Evolutionary conservation across 1,284 basidiomycete genomes (phyloP), one percentile per base, ranked within the genome.

Genomic region (Trametes versicolor): DNA sequence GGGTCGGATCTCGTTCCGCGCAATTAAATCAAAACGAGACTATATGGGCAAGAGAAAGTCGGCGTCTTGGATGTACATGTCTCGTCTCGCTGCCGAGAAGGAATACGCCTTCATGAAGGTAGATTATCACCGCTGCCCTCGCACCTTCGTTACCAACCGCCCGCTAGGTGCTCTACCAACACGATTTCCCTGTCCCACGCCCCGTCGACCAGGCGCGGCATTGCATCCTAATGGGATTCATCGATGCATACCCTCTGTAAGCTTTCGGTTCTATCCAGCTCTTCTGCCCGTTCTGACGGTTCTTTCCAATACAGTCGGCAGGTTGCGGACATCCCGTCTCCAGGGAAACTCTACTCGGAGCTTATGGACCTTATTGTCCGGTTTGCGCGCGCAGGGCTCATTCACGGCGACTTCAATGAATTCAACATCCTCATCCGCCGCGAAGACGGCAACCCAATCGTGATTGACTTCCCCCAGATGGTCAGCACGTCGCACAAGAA

Each of bases 31-130:
- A 72, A 99, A 99, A 78, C 86, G 97, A 69, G 98, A 99, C 77
- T 99, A 99, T 78, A 84, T 99, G 70, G 95, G 96, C 34, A 98
- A 97, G 78, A 87, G 97, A 43, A 96, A 96, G 79, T 95, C 93
- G 39, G 97, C 97, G 0, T 97, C 95, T 34, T 99, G 97, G 97
- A 98, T 99, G 97, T 99, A 98, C 81, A 96, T 99, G 95, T 97
- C 95, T 59, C 88, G 97, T 32, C 80, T 99, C 52, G 93, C 96
- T 12, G 97, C 97, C 6, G 92, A 97, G 80, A 99, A 99, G 77
- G 97, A 99, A 77, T 99, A 91, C 85, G 95, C 95, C 0, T 99
- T 99, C 77, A 98, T 99, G 96, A 98, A 98, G 86, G 96, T 69
- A 63, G 3, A 53, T 41, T 41, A 15, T 94, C 32, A 21, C 27